These are phyloP conservation scores for Eucalyptus shirleyi DNA, from an alignment of 345 rosid genomes.

Conservation along the genomic window DNA sequence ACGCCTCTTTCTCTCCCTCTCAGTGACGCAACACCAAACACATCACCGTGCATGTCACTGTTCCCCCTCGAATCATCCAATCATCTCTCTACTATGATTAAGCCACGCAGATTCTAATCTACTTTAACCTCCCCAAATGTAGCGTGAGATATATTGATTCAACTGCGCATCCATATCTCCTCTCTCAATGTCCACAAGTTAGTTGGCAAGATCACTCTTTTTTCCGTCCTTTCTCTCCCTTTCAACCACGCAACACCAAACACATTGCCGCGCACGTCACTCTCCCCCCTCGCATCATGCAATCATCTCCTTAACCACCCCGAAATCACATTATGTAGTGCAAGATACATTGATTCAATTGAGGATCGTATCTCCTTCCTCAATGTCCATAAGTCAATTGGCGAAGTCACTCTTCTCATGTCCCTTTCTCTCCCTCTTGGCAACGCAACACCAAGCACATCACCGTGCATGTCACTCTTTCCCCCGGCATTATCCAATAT, in stretches of 20 bases:
- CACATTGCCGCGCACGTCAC: neutral
- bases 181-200: neutral
- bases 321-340: neutral
- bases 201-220: neutral
- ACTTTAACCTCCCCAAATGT: neutral
- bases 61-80: neutral
- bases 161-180: neutral
- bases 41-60: neutral
- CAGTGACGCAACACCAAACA: neutral
- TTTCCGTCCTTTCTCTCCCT: neutral
- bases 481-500: neutral
- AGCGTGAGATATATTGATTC: neutral
- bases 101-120: neutral
- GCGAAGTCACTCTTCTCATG: neutral
- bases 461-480: neutral
- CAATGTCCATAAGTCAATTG: neutral
- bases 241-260: neutral
- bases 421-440: neutral
- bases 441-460: neutral
- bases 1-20: neutral
- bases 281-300: neutral
- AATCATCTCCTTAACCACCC: neutral
- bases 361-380: neutral
- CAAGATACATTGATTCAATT: neutral
- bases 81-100: neutral